These are phyloP conservation scores for Daldinia bambusicola DNA, from an alignment of 495 filamentous ascomycete genomes.

Conservation along the genomic window DNA sequence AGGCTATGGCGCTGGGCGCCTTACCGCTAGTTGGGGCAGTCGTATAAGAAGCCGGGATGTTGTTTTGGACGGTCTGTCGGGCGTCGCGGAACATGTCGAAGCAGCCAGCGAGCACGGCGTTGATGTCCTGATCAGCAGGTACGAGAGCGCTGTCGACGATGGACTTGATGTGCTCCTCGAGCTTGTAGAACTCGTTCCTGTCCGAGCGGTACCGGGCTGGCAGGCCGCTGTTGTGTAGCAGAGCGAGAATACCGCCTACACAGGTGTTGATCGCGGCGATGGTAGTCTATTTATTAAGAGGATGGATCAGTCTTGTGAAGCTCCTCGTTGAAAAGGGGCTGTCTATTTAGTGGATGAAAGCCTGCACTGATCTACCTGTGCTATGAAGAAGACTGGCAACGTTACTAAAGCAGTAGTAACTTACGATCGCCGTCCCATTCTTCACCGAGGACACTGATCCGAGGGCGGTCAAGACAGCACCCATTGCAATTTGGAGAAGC, in stretches of 20 bases:
- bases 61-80: slow-evolving; percentile 56
- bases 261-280: slow-evolving; percentile 62
- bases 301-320: slow-evolving; percentile 1
- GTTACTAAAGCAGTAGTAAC: not conserved
- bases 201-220: slow-evolving; percentile 60
- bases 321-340: not conserved
- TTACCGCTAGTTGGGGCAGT: slow-evolving; percentile 22
- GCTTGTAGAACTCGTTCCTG: slow-evolving; percentile 56
- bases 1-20: not conserved
- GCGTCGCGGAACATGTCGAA: slow-evolving; percentile 53
- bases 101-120: slow-evolving; percentile 54
- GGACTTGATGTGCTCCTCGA: slow-evolving; percentile 59
- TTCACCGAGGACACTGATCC: slow-evolving; percentile 47
- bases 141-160: slow-evolving; percentile 58
- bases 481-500: slow-evolving; percentile 56
- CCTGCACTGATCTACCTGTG: not conserved
- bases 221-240: slow-evolving; percentile 63
- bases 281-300: slow-evolving; percentile 47
- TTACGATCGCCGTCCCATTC: slow-evolving; percentile 49
- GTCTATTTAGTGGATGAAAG: not conserved
- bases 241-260: slow-evolving; percentile 58
- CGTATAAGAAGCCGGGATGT: slow-evolving; percentile 55
- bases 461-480: slow-evolving; percentile 58
- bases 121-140: slow-evolving; percentile 50
- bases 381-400: not conserved